phyloP scores from a whole-genome alignment of 23 red algal genomes.

The Pyropia yezoensis region DNA sequence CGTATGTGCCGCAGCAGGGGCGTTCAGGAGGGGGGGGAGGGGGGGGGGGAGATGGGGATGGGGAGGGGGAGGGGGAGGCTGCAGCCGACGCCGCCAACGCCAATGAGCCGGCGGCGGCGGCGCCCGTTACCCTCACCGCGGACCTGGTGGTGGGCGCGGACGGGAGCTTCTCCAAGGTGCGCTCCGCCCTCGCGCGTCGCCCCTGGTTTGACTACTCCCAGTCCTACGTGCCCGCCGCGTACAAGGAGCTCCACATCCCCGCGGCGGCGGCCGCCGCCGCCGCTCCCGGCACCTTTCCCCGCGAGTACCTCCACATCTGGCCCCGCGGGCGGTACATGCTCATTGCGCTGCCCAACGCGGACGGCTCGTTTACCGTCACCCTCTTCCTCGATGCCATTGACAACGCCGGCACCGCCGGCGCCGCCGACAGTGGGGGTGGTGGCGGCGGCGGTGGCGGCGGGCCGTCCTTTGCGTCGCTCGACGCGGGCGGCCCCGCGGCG shows the following conservation, averaged over 20 bases:
- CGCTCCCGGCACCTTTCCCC: conserved; percentile 5
- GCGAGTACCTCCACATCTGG: conserved; percentile 88
- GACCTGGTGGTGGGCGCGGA: conserved; percentile 88
- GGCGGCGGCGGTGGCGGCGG: conserved; percentile 1
- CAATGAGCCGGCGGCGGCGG: too few relatives aligned
- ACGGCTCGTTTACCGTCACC: conserved; percentile 81
- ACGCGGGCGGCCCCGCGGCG: not conserved
- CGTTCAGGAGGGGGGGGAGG: too few relatives aligned
- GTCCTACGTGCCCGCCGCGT: conserved; percentile 69
- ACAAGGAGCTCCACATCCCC: conserved; percentile 87
- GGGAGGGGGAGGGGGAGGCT: conserved; percentile 7
- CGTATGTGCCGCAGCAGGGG: conserved; percentile 5
- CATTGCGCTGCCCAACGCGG: conserved; percentile 92
- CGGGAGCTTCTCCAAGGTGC: conserved; percentile 81
- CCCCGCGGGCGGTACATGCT: conserved; percentile 92
- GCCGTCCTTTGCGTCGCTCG: conserved; percentile 20
- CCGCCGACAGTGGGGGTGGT: too few relatives aligned
- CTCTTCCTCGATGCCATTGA: conserved; percentile 72
- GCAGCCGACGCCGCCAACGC: conserved; percentile 6
- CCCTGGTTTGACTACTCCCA: conserved; percentile 67
- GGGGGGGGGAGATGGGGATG: too few relatives aligned
- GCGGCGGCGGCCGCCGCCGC: not conserved
- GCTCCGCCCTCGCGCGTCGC: conserved; percentile 54
- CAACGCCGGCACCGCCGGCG: conserved; percentile 24
- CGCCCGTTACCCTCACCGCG: conserved; percentile 2